These are phyloP conservation scores for Naganishia kalamii DNA, from an alignment of 768 basidiomycete genomes.

Conservation along the genomic window DNA sequence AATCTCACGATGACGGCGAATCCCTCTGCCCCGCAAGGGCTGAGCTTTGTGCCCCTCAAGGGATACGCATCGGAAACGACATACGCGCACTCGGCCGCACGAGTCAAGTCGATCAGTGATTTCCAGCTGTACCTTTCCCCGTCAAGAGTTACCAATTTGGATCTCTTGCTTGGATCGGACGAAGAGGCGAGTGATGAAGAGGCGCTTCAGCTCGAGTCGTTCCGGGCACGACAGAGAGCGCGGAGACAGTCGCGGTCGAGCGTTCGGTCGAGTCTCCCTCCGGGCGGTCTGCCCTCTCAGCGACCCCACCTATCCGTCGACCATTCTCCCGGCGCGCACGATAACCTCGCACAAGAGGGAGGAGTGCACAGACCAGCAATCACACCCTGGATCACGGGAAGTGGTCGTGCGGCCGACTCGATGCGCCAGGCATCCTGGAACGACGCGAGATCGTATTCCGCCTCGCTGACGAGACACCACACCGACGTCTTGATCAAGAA, in stretches of 20 bases:
- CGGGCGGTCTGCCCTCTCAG: not conserved
- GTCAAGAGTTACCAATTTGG: constrained; percentile 37
- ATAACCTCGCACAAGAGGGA: not conserved
- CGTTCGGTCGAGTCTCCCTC: not conserved
- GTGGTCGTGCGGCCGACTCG: constrained; percentile 10
- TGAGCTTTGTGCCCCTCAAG: constrained; percentile 8
- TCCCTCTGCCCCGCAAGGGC: not conserved
- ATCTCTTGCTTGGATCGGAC: constrained; percentile 35
- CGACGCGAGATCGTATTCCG: constrained; percentile 35
- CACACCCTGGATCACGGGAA: constrained; percentile 4
- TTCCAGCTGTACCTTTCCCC: constrained; percentile 45
- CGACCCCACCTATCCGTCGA: not conserved
- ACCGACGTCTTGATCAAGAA: constrained; percentile 26
- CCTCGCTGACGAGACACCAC: constrained; percentile 36
- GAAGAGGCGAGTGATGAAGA: constrained; percentile 25
- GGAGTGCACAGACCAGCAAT: not conserved
- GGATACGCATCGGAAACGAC: constrained; percentile 13
- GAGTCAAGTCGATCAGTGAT: constrained; percentile 37
- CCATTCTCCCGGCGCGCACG: not conserved
- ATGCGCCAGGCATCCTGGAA: constrained; percentile 18
- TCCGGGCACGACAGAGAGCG: constrained; percentile 1
- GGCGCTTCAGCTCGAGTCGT: not conserved
- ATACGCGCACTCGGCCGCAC: constrained; percentile 18
- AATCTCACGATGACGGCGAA: constrained; percentile 1
- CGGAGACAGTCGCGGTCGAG: constrained; percentile 3